Evolutionary conservation across 805 yeast species (phyloP).

Genomic region (Schwanniomyces sp.): DNA sequence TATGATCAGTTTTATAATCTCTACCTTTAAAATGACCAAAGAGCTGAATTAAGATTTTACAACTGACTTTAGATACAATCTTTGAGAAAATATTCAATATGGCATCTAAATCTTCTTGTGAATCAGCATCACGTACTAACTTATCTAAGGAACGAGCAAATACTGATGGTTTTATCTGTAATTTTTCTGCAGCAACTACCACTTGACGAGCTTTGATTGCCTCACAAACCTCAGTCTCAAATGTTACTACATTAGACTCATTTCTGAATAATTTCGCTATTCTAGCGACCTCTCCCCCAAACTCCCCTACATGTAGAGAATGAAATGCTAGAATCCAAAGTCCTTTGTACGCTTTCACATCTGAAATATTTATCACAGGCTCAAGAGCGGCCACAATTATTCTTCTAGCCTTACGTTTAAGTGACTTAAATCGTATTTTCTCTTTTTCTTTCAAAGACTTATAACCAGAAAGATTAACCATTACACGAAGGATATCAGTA

Average conservation of each 20-base stretch:
- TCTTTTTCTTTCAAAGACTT: constrained; percentile 1
- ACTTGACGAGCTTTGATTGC: background rate
- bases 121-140: constrained; percentile 6
- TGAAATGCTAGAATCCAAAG: constrained; percentile 10
- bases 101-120: background rate
- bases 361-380: constrained; percentile 7
- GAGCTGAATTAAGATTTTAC: constrained; percentile 8
- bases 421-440: constrained; percentile 6
- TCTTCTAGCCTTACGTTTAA: constrained; percentile 6
- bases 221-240: constrained; percentile 1
- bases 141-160: constrained; percentile 9
- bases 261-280: constrained; percentile 8
- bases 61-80: background rate
- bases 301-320: constrained; percentile 11
- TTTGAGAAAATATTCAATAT: constrained; percentile 1
- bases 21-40: constrained; percentile 9
- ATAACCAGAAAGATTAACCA: constrained; percentile 7
- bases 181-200: constrained; percentile 2
- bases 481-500: constrained; percentile 9
- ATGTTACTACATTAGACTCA: constrained; percentile 8
- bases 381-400: constrained; percentile 5
- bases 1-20: background rate
- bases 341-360: constrained; percentile 6
- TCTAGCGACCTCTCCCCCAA: constrained; percentile 1
- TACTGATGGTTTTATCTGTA: constrained; percentile 8